Base-by-base conservation (phyloP, 1,284 basidiomycete genomes). In the Ganoderma multipileum region DNA sequence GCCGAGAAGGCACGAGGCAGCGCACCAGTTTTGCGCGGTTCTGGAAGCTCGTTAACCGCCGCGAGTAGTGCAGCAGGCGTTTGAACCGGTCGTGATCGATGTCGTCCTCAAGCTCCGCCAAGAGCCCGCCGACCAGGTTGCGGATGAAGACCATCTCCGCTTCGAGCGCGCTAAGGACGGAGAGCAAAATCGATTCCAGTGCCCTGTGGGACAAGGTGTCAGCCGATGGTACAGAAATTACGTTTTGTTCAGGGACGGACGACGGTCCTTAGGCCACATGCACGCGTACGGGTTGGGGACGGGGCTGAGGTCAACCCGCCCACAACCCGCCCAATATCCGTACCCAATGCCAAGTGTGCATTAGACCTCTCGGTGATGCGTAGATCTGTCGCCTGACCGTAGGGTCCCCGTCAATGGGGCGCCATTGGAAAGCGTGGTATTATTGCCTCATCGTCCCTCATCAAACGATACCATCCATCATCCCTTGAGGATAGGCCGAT, bases 1-100 rank as follows among this genome's bases (percentile, higher is more conserved):
- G 55, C 55, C 18, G 41, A 20, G 14, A 2, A 18, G 38, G 18
- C 47, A 18, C 6, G 28, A n/a, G n/a, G 14, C 67, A 7, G 60
- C 72, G 52, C 18, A 93, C 93, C 76, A 95, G 79, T 78, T 92
- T 91, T 4, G 95, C 95, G 68, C 96, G 85, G 79, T 94, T 96
- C 81, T 96, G 94, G 78, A 98, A 97, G 68, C 91, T 90, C 4
- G 91, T 89, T 36, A 98, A 83, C 66, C 94, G 88, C 64, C 96
- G 87, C 1, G 95, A 96, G 80, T 97, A 97, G 79, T 97, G 94
- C 41, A 98, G 83, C 23, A 98, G 82, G 47, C 93, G 87, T 78
- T 95, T 96, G 79, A 98, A 93, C 69, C 95, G 94, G 80, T 97
- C 95, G 63, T 95, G 90, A 78, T 96, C 94, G 74, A 98, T 97